Evolutionary conservation across 768 basidiomycete genomes (phyloP).

Genomic region (Aureoboletus auriporus): DNA sequence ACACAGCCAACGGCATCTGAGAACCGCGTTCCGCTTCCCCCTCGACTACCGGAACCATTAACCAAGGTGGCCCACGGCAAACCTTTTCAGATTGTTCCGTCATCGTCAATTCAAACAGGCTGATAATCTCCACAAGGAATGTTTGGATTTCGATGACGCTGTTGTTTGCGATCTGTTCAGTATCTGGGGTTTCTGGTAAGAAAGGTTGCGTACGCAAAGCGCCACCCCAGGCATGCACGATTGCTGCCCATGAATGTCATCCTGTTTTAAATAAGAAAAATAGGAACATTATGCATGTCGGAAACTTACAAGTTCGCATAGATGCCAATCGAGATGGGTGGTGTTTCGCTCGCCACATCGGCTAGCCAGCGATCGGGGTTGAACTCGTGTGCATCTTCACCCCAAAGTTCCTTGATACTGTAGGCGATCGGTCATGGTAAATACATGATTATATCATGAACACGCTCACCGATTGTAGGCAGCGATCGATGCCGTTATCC

Average conservation of each 20-base stretch:
- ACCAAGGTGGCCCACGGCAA: constrained; percentile 23
- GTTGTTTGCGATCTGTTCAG: not conserved
- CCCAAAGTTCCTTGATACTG: constrained; percentile 28
- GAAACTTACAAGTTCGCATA: constrained; percentile 25
- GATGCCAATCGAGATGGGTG: constrained; percentile 19
- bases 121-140: constrained; percentile 51
- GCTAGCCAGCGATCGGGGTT: constrained; percentile 27
- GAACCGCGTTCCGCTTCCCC: constrained; percentile 29
- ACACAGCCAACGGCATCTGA: constrained; percentile 31
- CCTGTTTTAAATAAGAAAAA: constrained; percentile 6
- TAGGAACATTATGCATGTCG: not conserved
- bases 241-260: constrained; percentile 25
- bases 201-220: constrained; percentile 23
- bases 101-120: constrained; percentile 47
- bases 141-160: constrained; percentile 51
- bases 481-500: constrained; percentile 24
- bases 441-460: too few relatives aligned
- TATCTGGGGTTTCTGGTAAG: not conserved
- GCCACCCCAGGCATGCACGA: constrained; percentile 27
- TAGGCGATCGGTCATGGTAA: not conserved
- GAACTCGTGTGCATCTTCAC: constrained; percentile 27
- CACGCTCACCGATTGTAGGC: constrained; percentile 23
- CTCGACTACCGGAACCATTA: constrained; percentile 33
- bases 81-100: constrained; percentile 28
- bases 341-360: constrained; percentile 9